Conservation (phyloP, 495 filamentous ascomycete species). For the Aspergillus olivimuriae region DNA sequence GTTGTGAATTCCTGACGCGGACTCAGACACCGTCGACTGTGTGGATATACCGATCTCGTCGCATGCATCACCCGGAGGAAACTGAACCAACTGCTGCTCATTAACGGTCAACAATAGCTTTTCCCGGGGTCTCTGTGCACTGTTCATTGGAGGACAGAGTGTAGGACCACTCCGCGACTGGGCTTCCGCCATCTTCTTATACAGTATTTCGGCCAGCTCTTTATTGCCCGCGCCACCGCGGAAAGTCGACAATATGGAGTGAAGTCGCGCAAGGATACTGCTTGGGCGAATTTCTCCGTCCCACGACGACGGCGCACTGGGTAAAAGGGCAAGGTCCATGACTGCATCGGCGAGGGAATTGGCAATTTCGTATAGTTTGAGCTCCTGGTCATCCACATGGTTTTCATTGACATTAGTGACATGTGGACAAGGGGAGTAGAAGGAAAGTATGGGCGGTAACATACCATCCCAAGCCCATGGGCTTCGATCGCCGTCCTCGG, state of each 20-base stretch:
- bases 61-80: too few relatives aligned
- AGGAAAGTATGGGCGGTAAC: too few relatives aligned
- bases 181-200: constrained; percentile 22
- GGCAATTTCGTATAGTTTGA: constrained; percentile 43
- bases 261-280: constrained; percentile 25
- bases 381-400: too few relatives aligned
- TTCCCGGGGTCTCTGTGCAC: too few relatives aligned
- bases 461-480: constrained; percentile 31
- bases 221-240: constrained; percentile 29
- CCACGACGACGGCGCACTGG: constrained; percentile 3
- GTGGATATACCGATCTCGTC: too few relatives aligned
- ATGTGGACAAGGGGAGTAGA: too few relatives aligned
- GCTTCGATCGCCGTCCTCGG: constrained; percentile 30
- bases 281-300: constrained; percentile 17
- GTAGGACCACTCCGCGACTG: constrained; percentile 5
- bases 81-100: too few relatives aligned
- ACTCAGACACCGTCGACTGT: too few relatives aligned
- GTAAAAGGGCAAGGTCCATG: constrained; percentile 14
- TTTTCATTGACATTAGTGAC: too few relatives aligned
- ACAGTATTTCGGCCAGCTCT: constrained; percentile 20
- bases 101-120: too few relatives aligned
- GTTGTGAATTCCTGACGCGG: too few relatives aligned
- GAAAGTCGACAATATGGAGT: constrained; percentile 25
- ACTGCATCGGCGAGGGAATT: constrained; percentile 40
- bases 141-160: neutral